Base-by-base conservation (phyloP, 2,329 filamentous ascomycete species). In the Zymoseptoria crescenta region DNA sequence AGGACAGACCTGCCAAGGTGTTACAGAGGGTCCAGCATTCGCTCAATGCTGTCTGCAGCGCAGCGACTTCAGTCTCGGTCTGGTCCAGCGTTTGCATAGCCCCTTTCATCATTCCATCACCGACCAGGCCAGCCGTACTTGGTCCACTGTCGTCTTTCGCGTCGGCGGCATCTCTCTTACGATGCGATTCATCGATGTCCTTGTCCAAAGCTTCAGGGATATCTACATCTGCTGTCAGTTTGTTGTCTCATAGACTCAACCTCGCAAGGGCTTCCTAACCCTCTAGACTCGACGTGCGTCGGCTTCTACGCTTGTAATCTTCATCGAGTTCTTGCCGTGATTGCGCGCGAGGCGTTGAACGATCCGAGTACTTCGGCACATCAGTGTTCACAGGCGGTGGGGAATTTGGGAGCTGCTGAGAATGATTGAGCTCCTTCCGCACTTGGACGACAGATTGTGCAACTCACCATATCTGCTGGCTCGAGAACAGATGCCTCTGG, bases 11-110 rank as follows among this genome's bases (percentile, higher is more conserved):
- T 21, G 91, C 90, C 30, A 96, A 78, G 0, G 91, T 96, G 70
- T 96, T 96, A 77, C 92, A 96, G 13, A 96, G 77, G 0, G 87
- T 95, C 92, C 92, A 96, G 74, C 91, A 96, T 76, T 96, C 90
- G 62, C 88, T 84, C 16, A 96, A 79, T 2, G 91, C 90, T 29
- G 84, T 84, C 62, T 84, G 84, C n/a, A 96, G 77, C 7, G 87
- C 87, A 27, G 75, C 77, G 24, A 89, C 78, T 67, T 91, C 87
- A 55, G 80, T 78, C 57, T 84, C 78, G n/a, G 82, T 79, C 80
- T 79, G 68, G 80, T 60, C 59, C 8, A 67, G 58, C 4, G 61
- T 80, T 52, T 83, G 77, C 58, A 86, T 80, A 29, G 79, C 79
- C 58, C 87, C 72, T 20, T 74, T 75, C 72, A 77, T 76, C 5